These are phyloP conservation scores for Cladosporium halotolerans DNA, from an alignment of 2,329 filamentous ascomycete genomes.

Conservation along the genomic window DNA sequence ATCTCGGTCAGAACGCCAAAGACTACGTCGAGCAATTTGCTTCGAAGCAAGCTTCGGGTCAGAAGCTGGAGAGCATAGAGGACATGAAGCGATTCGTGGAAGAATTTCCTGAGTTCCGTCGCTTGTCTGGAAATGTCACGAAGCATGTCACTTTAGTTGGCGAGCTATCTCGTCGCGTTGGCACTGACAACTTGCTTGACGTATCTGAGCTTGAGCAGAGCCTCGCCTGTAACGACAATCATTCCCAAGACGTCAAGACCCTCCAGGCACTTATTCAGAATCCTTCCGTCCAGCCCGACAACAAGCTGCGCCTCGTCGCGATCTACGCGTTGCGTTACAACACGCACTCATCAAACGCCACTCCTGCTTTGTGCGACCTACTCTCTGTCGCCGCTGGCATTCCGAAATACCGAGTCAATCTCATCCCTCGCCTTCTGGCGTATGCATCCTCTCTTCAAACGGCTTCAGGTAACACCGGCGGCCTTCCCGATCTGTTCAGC, in stretches of 20 bases:
- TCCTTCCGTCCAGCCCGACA: slow-evolving; percentile 67
- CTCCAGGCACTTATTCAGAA: slow-evolving; percentile 82
- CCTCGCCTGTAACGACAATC: slow-evolving; percentile 93
- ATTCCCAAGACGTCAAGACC: slow-evolving; percentile 83
- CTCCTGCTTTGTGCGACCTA: slow-evolving; percentile 80
- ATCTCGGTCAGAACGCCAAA: slow-evolving; percentile 92
- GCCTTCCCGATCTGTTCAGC: slow-evolving; percentile 78
- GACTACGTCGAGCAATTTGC: slow-evolving; percentile 99
- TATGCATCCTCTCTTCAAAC: slow-evolving; percentile 86
- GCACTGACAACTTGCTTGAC: slow-evolving; percentile 80
- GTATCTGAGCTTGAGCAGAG: slow-evolving; percentile 97
- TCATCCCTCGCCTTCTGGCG: slow-evolving; percentile 73
- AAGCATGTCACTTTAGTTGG: slow-evolving; percentile 96
- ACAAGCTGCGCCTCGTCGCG: slow-evolving; percentile 83
- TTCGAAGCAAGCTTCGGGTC: slow-evolving; percentile 90
- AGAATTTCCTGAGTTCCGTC: slow-evolving; percentile 96
- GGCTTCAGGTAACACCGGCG: slow-evolving; percentile 54
- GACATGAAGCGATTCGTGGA: slow-evolving; percentile 99
- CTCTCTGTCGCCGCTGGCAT: slow-evolving; percentile 79
- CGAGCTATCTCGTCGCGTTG: slow-evolving; percentile 83
- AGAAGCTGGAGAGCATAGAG: slow-evolving; percentile 91
- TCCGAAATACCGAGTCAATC: slow-evolving; percentile 64
- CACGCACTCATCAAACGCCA: slow-evolving; percentile 74
- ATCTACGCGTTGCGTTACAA: slow-evolving; percentile 93
- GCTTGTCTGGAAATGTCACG: slow-evolving; percentile 94